These are phyloP conservation scores for Calocybe cyanea DNA, from an alignment of 768 basidiomycete species.

Conservation along the genomic window DNA sequence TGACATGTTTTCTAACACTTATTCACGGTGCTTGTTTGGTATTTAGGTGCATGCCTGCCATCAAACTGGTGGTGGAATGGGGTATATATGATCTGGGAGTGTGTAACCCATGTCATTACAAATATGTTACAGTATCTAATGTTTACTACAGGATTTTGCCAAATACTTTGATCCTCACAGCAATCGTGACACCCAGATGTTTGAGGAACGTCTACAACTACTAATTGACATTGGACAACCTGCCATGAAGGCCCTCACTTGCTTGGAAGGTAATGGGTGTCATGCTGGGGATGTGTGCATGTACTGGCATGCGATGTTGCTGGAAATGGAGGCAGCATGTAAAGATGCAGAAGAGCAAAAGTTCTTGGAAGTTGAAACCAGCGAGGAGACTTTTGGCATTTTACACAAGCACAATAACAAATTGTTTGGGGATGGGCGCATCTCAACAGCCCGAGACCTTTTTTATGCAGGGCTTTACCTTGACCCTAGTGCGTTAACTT, in stretches of 20 bases:
- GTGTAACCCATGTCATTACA: not conserved
- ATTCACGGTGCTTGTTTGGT: too few species aligned
- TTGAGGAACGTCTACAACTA: slow-evolving; percentile 7
- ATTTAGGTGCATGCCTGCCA: slow-evolving; percentile 15
- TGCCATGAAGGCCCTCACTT: slow-evolving; percentile 18
- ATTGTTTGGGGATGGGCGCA: slow-evolving; percentile 17
- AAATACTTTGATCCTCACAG: not conserved
- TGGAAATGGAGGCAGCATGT: too few species aligned
- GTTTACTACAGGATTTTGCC: not conserved
- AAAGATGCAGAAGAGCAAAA: too few species aligned
- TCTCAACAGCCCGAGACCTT: slow-evolving; percentile 13
- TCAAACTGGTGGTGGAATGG: slow-evolving; percentile 14
- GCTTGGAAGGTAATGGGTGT: slow-evolving; percentile 26
- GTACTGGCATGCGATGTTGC: slow-evolving; percentile 26
- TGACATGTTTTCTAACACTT: too few species aligned
- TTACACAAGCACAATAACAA: slow-evolving; percentile 19
- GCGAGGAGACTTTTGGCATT: slow-evolving; percentile 17
- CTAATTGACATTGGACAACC: slow-evolving; percentile 12
- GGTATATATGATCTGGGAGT: slow-evolving; percentile 15
- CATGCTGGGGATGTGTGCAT: slow-evolving; percentile 24
- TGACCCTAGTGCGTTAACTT: slow-evolving; percentile 18
- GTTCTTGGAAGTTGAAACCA: too few species aligned
- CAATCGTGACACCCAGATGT: not conserved
- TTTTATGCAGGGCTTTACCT: slow-evolving; percentile 22
- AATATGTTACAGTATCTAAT: not conserved